Percentiles rank a stretch among this genome's conserved stretches.
These are phyloP conservation scores for Sarocladiaceae sp. DNA, from an alignment of 2,329 filamentous ascomycete species.

Conservation along the genomic window DNA sequence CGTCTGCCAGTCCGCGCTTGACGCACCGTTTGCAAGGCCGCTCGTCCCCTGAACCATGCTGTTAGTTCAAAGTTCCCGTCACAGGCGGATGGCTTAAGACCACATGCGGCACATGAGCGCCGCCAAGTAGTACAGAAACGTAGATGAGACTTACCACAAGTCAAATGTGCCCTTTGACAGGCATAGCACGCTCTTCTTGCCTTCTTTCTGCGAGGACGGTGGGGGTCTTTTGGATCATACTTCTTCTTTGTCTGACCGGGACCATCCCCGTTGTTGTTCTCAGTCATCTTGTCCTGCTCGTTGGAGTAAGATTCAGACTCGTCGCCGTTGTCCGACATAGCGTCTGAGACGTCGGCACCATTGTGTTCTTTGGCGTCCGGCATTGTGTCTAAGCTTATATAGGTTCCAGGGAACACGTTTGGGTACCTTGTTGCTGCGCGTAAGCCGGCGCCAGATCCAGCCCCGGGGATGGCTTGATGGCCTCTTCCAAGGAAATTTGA, in stretches of 20 bases:
- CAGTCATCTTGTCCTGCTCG: conserved; percentile 48
- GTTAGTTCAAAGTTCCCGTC: conserved; percentile 4
- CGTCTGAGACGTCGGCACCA: conserved; percentile 50
- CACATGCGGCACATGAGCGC: neutral
- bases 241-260: conserved; percentile 57
- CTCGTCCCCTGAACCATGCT: conserved; percentile 67
- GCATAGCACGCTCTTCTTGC: conserved; percentile 92
- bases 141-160: conserved; percentile 72
- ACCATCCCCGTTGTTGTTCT: conserved; percentile 34
- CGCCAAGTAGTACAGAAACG: conserved; percentile 9
- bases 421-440: neutral
- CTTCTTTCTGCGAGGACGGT: conserved; percentile 88
- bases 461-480: conserved; percentile 4
- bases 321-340: conserved; percentile 53
- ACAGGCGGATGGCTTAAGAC: neutral
- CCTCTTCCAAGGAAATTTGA: conserved; percentile 6
- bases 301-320: conserved; percentile 42
- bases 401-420: conserved; percentile 6
- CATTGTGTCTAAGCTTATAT: conserved; percentile 45
- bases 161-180: conserved; percentile 94
- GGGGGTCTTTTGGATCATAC: conserved; percentile 80
- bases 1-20: conserved; percentile 83
- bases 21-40: conserved; percentile 90
- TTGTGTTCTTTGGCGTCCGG: conserved; percentile 47
- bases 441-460: conserved; percentile 5